A percentile compares a stretch with the other conserved stretches of the same genome.
Evolutionary conservation across 441 rosid genomes (phyloP).

Genomic region (Syzygium malaccense): DNA sequence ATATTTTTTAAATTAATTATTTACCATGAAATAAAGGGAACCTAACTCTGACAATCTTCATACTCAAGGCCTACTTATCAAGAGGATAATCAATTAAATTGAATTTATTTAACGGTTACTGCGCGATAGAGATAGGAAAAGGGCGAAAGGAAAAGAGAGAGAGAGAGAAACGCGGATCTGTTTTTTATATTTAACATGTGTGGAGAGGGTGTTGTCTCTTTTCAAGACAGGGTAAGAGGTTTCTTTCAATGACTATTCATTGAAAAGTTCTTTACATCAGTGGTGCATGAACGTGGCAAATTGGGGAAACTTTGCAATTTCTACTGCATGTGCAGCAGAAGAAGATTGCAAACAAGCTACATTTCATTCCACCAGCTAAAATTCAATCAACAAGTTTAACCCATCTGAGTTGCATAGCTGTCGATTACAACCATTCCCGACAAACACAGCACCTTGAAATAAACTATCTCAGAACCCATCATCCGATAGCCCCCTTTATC

Average conservation of each 20-base stretch:
- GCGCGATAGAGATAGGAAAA: neutral
- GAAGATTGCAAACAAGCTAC: neutral
- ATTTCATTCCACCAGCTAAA: neutral
- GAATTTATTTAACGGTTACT: neutral
- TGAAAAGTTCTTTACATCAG: neutral
- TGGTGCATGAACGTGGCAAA: neutral
- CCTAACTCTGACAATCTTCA: neutral
- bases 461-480: too few relatives aligned
- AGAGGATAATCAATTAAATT: neutral
- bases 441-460: neutral
- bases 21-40: too few relatives aligned
- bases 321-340: neutral
- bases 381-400: neutral
- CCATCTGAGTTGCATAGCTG: neutral
- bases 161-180: neutral
- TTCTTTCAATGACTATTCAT: neutral
- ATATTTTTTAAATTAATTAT: too few relatives aligned
- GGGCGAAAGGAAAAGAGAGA: neutral
- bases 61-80: neutral
- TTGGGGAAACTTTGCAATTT: neutral
- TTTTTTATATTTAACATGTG: neutral
- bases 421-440: neutral
- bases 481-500: too few relatives aligned
- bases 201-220: neutral
- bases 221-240: neutral